These are phyloP conservation scores for Arctium minus DNA, from an alignment of 129 eudicot species.

Conservation along the genomic window DNA sequence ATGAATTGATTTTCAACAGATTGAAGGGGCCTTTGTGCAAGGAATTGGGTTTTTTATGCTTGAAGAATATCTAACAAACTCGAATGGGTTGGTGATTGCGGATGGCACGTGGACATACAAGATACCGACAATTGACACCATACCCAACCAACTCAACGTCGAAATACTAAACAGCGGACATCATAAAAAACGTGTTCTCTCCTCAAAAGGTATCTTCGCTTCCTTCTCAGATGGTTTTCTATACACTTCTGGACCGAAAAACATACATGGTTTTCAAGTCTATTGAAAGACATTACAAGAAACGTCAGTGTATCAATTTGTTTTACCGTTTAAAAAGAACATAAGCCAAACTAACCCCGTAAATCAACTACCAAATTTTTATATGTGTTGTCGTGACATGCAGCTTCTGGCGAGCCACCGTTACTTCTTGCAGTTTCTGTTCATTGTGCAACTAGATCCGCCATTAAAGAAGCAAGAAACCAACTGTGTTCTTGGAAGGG, in stretches of 20 bases:
- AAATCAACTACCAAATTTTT: neutral
- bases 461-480: slow-evolving; percentile 73
- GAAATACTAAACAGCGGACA: slow-evolving; percentile 79
- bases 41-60: slow-evolving; percentile 96
- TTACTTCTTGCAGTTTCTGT: slow-evolving; percentile 76
- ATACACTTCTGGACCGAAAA: neutral
- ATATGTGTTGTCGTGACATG: slow-evolving; percentile 21
- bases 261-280: neutral
- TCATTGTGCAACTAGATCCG: slow-evolving; percentile 92
- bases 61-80: slow-evolving; percentile 68
- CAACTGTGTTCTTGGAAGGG: slow-evolving; percentile 66
- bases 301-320: neutral
- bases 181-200: slow-evolving; percentile 76
- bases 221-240: neutral
- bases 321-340: too few species aligned
- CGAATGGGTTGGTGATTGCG: slow-evolving; percentile 62
- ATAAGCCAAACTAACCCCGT: neutral
- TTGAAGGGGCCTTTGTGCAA: slow-evolving; percentile 97
- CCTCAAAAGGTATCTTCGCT: slow-evolving; percentile 70
- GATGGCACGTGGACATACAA: slow-evolving; percentile 97
- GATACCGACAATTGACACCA: slow-evolving; percentile 90
- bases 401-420: slow-evolving; percentile 97
- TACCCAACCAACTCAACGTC: slow-evolving; percentile 71
- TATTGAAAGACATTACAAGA: neutral
- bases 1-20: slow-evolving; percentile 18